Conservation (phyloP, 2,329 filamentous ascomycete species). For the Lomentospora prolificans region DNA sequence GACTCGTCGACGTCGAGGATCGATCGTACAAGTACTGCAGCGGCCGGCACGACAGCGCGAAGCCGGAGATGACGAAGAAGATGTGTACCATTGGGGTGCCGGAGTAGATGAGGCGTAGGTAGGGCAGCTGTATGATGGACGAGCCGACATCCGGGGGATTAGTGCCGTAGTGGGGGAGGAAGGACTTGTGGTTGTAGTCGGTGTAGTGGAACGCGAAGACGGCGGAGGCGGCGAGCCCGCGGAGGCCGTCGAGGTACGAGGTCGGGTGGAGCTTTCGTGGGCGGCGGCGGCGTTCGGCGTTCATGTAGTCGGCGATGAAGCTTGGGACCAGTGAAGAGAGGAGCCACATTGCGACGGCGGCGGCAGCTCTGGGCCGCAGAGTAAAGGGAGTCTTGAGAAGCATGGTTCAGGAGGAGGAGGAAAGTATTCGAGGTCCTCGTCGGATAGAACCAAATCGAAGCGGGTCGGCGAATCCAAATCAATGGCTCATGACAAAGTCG, state of each 20-base stretch:
- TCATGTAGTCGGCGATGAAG: slow-evolving; percentile 11
- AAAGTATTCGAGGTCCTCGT: neutral
- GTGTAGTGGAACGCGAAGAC: slow-evolving; percentile 47
- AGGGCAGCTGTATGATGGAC: slow-evolving; percentile 35
- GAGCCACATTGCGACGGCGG: neutral
- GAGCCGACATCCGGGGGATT: slow-evolving; percentile 29
- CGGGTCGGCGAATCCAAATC: neutral
- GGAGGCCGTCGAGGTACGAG: slow-evolving; percentile 48
- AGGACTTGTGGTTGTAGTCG: slow-evolving; percentile 12
- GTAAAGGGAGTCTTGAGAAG: neutral
- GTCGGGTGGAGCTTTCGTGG: slow-evolving; percentile 35
- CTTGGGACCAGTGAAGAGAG: slow-evolving; percentile 10
- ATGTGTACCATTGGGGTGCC: slow-evolving; percentile 48
- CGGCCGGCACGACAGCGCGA: slow-evolving; percentile 45
- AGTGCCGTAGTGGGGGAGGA: slow-evolving; percentile 28
- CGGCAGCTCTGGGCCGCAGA: neutral
- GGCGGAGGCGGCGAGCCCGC: slow-evolving; percentile 43
- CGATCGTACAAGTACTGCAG: slow-evolving; percentile 33
- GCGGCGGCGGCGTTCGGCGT: slow-evolving; percentile 7
- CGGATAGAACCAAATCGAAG: neutral
- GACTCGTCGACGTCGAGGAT: slow-evolving; percentile 39
- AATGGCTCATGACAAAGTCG: neutral
- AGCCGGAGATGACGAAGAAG: slow-evolving; percentile 55
- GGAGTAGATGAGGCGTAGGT: slow-evolving; percentile 43
- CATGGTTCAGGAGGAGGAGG: neutral